These are phyloP conservation scores for Tetradesmus obliquus DNA, from an alignment of 139 green algal genomes.

Conservation along the genomic window DNA sequence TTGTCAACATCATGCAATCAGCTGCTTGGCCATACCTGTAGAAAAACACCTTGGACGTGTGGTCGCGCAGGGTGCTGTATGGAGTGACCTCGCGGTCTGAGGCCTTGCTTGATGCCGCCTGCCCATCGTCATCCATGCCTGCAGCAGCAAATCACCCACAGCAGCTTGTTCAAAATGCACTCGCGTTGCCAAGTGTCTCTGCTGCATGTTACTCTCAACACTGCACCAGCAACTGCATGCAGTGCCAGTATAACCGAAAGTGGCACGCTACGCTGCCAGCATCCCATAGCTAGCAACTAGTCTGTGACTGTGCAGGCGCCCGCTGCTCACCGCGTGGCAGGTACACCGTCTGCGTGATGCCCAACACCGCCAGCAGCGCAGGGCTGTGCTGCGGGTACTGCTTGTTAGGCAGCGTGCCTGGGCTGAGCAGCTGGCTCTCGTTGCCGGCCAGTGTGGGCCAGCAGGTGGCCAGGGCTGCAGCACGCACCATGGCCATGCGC, in stretches of 20 bases:
- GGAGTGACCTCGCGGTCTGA: background rate
- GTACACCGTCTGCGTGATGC: slow-evolving; percentile 13
- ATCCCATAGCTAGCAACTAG: background rate
- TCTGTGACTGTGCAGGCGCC: background rate
- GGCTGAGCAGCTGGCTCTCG: slow-evolving; percentile 1
- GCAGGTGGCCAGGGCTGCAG: background rate
- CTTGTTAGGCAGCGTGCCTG: background rate
- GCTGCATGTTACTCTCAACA: background rate
- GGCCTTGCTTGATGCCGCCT: background rate
- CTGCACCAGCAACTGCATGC: background rate
- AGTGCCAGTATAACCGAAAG: too few species aligned
- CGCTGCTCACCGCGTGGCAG: background rate
- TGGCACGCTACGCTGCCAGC: too few species aligned
- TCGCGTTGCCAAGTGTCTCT: background rate
- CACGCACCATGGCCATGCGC: background rate
- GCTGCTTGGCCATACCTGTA: background rate
- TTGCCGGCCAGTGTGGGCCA: background rate
- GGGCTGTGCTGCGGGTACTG: background rate
- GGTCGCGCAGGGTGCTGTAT: slow-evolving; percentile 4
- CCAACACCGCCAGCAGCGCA: slow-evolving; percentile 12
- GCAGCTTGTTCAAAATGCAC: background rate
- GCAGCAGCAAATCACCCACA: background rate
- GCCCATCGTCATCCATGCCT: slow-evolving; percentile 13
- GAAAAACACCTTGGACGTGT: background rate
- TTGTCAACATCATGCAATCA: background rate